Evolutionary conservation across 495 filamentous ascomycete species (phyloP).

Genomic region (Entonaema liquescens): DNA sequence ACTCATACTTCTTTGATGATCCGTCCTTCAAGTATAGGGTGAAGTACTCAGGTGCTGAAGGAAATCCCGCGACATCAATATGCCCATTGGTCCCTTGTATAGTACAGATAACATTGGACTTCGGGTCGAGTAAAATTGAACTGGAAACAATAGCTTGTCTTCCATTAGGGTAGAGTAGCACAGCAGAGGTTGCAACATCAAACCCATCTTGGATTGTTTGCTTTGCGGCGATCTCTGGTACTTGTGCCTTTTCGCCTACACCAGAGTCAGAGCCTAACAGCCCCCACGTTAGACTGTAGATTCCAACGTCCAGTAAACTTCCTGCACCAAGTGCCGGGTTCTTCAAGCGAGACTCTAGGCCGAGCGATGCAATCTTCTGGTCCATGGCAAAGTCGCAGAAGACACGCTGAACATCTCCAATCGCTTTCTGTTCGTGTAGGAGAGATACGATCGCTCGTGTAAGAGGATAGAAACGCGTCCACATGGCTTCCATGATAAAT

Average conservation of each 20-base stretch:
- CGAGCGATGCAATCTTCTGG: neutral
- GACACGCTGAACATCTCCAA: conserved; percentile 71
- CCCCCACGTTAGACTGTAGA: conserved; percentile 78
- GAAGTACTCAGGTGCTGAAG: conserved; percentile 63
- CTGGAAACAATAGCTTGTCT: conserved; percentile 55
- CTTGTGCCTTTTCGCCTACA: conserved; percentile 13
- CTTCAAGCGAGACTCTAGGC: conserved; percentile 25
- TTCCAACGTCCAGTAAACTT: conserved; percentile 73
- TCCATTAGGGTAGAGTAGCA: conserved; percentile 49
- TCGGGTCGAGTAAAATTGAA: conserved; percentile 1
- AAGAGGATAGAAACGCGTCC: conserved; percentile 79
- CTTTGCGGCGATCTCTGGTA: conserved; percentile 63
- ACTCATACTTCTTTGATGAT: conserved; percentile 53
- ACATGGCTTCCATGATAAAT: conserved; percentile 65
- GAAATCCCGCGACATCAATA: conserved; percentile 67
- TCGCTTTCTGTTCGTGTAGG: conserved; percentile 61
- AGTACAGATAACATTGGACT: conserved; percentile 44
- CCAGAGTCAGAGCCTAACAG: conserved; percentile 71
- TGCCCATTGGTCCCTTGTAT: conserved; percentile 76
- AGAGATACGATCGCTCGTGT: conserved; percentile 64
- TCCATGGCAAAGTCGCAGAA: conserved; percentile 62
- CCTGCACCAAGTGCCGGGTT: conserved; percentile 77
- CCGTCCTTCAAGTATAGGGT: conserved; percentile 48
- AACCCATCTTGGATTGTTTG: conserved; percentile 68
- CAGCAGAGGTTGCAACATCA: conserved; percentile 69